These are phyloP conservation scores for Scedosporium apiospermum DNA, from an alignment of 2,329 filamentous ascomycete species.

Conservation along the genomic window DNA sequence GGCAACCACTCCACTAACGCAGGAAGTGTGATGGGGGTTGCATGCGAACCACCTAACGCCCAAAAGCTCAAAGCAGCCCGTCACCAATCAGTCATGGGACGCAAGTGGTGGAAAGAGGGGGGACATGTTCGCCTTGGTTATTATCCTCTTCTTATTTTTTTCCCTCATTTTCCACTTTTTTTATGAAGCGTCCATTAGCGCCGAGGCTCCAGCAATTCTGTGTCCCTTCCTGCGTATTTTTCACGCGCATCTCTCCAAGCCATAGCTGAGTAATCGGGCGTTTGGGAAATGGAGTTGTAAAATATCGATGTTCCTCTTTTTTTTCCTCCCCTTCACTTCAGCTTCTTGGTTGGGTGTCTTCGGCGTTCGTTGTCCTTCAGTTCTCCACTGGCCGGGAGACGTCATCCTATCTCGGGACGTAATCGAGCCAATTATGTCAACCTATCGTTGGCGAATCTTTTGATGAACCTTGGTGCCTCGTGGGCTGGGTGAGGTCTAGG, in stretches of 20 bases:
- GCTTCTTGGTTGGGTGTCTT: too few species aligned
- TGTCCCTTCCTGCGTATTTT: neutral
- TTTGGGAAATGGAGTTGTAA: neutral
- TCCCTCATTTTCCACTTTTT: neutral
- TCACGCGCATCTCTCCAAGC: neutral
- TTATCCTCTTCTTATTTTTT: neutral
- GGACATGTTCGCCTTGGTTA: neutral
- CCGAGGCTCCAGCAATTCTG: neutral
- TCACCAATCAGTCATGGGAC: conserved; percentile 2
- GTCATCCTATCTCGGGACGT: too few species aligned
- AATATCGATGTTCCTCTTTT: neutral
- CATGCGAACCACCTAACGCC: conserved; percentile 5
- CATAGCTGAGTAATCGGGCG: neutral
- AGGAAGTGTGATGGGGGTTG: conserved; percentile 2
- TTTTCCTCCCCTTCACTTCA: neutral
- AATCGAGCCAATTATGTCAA: too few species aligned
- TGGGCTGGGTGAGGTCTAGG: too few species aligned
- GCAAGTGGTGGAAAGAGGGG: neutral
- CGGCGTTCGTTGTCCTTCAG: too few species aligned
- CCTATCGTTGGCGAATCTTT: too few species aligned
- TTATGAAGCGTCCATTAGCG: neutral
- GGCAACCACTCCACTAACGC: conserved; percentile 5
- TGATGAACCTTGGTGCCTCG: too few species aligned
- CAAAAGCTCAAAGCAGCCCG: neutral
- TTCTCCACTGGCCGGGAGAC: too few species aligned